Evolutionary conservation across 495 filamentous ascomycete genomes (phyloP), one percentile per base, ranked within the genome.

Genomic region (Eremomyces bilateralis): DNA sequence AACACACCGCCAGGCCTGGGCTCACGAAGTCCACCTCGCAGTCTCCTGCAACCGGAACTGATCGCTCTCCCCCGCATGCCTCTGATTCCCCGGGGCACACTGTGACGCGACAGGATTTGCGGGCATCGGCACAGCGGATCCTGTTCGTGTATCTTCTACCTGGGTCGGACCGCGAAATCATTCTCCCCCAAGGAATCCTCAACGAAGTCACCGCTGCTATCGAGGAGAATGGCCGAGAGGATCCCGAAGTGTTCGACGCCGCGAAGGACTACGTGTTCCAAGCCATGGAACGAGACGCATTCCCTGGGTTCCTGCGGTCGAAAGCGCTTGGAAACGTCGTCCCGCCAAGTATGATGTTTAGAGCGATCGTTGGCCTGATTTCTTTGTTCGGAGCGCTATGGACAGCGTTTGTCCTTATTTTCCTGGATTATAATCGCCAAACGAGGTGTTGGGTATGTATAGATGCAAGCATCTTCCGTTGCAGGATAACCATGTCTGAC

Each of bases 181-280:
- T 80, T 28, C 62, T 99, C 5, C 88, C 88, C 0, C 74, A 85
- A 42, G 69, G 71, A 0, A 90, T 94, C 54, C 70, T 82, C 3
- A 64, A 74, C 19, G 68, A 79, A 3, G 80, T 93, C 39, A 80
- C 76, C 24, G 63, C 70, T 29, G 63, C 76, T 12, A 82, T 99
- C 36, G 88, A 99, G 52, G 74, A 85, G 36, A 69, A 76, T 36
- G 76, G 76, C 29, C 71, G 88, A 46, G 90, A 94, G 43, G 88
- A 99, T 49, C 88, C 88, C 1, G 88, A 95, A 50, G 72, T 99
- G 8, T 99, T 99, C 42, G 85, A 94, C 50, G 73, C 76, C 2
- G 88, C 88, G 18, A 95, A 95, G 55, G 90, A 99, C 58, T 99
- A 95, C 51, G 85, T 93, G 31, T 99, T 94, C 55, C 90, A 95